Conservation (phyloP, 2,329 filamentous ascomycete species). For the Sporothrix schenckii region DNA sequence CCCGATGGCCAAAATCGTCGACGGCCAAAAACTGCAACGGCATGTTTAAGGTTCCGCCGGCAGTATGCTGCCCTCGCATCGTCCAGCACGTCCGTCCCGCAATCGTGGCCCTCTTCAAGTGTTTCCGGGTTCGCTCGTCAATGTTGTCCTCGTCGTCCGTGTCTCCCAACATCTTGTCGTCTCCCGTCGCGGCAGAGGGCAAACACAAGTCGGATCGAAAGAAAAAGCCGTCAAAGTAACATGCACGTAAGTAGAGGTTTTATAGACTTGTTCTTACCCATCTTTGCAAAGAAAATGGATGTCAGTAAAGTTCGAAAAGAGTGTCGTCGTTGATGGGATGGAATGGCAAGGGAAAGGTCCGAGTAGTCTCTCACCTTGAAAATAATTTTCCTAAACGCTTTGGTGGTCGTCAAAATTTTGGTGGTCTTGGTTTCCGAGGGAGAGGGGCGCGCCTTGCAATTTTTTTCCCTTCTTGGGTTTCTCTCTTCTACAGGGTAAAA, state of each 20-base stretch:
- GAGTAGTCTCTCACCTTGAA: slow-evolving; percentile 35
- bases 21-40: background rate
- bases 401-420: slow-evolving; percentile 35
- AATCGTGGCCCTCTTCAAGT: too few species aligned
- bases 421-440: slow-evolving; percentile 29
- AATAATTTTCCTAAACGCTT: slow-evolving; percentile 37
- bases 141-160: background rate
- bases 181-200: background rate
- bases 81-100: background rate
- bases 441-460: slow-evolving; percentile 27
- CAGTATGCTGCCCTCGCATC: background rate
- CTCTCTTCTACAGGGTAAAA: background rate
- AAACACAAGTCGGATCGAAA: slow-evolving; percentile 9
- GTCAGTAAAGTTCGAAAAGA: slow-evolving; percentile 34
- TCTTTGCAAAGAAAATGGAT: slow-evolving; percentile 46
- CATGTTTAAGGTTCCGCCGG: too few species aligned
- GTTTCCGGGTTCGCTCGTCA: background rate
- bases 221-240: slow-evolving; percentile 32
- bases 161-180: background rate
- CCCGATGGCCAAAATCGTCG: background rate
- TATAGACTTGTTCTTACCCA: slow-evolving; percentile 56
- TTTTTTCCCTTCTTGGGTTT: slow-evolving; percentile 31
- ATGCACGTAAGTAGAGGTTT: slow-evolving; percentile 41
- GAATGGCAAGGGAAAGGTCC: slow-evolving; percentile 25
- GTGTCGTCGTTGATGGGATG: slow-evolving; percentile 39